A percentile compares a stretch with the other conserved stretches of the same genome.
Evolutionary conservation across 768 basidiomycete genomes (phyloP).

Genomic region (Pholiota conissans): DNA sequence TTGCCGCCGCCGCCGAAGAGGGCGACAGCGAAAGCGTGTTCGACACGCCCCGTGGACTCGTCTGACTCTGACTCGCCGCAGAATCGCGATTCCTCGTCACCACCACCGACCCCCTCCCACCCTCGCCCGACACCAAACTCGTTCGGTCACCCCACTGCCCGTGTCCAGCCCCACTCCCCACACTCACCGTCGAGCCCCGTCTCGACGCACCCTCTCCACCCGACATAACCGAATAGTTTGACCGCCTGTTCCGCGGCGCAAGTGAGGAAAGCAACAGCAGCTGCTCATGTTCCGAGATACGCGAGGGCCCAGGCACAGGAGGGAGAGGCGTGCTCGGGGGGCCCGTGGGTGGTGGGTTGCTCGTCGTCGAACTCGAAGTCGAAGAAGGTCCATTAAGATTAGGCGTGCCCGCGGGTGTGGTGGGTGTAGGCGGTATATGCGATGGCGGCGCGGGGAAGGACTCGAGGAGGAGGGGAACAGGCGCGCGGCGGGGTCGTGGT

Average conservation of each 20-base stretch:
- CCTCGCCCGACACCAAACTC: background rate
- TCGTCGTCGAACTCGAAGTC: too few species aligned
- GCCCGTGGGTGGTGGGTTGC: conserved; percentile 56
- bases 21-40: too few species aligned
- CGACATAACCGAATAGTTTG: background rate
- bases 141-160: background rate
- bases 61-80: too few species aligned
- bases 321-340: conserved; percentile 64
- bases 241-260: background rate
- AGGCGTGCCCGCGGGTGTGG: conserved; percentile 14
- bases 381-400: too few species aligned
- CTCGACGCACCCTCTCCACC: too few species aligned
- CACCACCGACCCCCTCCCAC: too few species aligned
- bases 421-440: conserved; percentile 35
- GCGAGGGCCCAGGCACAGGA: conserved; percentile 63
- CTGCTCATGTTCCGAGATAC: conserved; percentile 50
- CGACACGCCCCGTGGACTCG: too few species aligned
- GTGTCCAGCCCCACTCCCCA: background rate
- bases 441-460: conserved; percentile 43
- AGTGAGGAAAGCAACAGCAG: conserved; percentile 31
- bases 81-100: too few species aligned
- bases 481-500: conserved; percentile 10
- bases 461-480: conserved; percentile 34
- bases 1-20: too few species aligned
- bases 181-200: background rate